Evolutionary conservation across 768 basidiomycete species (phyloP).

Genomic region (Leccinellum luteum): DNA sequence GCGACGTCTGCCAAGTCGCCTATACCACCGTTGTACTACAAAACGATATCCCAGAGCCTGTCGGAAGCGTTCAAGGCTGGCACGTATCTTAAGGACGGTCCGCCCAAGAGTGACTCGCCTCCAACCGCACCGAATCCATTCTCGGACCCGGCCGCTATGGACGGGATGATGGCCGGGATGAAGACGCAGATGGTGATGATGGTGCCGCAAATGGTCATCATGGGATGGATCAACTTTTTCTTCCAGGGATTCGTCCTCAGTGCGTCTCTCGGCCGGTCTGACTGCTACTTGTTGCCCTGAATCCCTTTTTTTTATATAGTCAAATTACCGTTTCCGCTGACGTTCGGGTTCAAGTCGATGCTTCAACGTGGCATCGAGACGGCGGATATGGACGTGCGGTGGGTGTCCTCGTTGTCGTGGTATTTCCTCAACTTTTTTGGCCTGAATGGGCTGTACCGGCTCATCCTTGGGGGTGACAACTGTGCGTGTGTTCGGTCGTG

Average conservation of each 20-base stretch:
- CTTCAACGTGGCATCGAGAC: slow-evolving; percentile 95
- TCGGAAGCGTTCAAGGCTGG: slow-evolving; percentile 71
- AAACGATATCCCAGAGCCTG: slow-evolving; percentile 71
- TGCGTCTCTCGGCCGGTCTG: slow-evolving; percentile 43
- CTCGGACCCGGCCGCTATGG: slow-evolving; percentile 89
- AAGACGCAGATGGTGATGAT: slow-evolving; percentile 99
- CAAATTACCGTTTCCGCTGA: slow-evolving; percentile 95
- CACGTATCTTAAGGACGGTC: slow-evolving; percentile 83
- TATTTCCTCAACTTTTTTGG: slow-evolving; percentile 99
- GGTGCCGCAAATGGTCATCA: slow-evolving; percentile 97
- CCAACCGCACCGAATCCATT: slow-evolving; percentile 74
- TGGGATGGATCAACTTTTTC: slow-evolving; percentile 99
- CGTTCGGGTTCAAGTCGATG: slow-evolving; percentile 97
- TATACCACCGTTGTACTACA: slow-evolving; percentile 70
- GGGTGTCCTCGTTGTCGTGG: slow-evolving; percentile 99
- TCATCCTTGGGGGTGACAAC: slow-evolving; percentile 88
- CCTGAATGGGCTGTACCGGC: slow-evolving; percentile 90
- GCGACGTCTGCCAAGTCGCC: slow-evolving; percentile 79
- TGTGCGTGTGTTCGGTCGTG: slow-evolving; percentile 46
- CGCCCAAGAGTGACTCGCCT: slow-evolving; percentile 61
- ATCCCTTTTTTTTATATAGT: slow-evolving; percentile 46
- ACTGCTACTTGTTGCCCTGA: neutral
- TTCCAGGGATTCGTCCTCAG: slow-evolving; percentile 98
- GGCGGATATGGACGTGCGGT: slow-evolving; percentile 95
- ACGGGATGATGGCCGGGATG: slow-evolving; percentile 98